Conservation (phyloP, 163 green algal genomes). For the Chlamydomonas reinhardtii region DNA sequence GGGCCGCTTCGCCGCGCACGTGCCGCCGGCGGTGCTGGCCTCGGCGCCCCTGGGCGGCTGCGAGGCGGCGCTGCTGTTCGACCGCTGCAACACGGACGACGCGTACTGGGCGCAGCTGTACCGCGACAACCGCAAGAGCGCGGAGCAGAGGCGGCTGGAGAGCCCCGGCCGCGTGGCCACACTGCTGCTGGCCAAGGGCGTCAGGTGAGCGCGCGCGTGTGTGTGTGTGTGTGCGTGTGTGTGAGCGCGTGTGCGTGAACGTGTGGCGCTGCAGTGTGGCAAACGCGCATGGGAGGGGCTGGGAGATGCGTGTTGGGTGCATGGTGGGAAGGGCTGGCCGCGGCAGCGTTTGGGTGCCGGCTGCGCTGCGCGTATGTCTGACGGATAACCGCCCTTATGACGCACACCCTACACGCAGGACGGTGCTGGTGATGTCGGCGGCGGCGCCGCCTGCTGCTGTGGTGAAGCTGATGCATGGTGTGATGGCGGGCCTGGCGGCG, state of each 20-base stretch:
- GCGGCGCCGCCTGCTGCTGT: conserved; percentile 17
- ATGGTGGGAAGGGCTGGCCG: too few species aligned
- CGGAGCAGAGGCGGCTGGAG: conserved; percentile 50
- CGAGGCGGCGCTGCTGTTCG: conserved; percentile 57
- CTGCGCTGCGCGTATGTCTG: too few species aligned
- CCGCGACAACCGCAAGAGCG: conserved; percentile 62
- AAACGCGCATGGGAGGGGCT: too few species aligned
- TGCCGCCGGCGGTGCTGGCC: conserved; percentile 48
- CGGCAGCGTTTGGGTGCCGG: too few species aligned
- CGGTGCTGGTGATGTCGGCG: conserved; percentile 17
- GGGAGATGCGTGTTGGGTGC: background rate
- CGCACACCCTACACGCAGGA: too few species aligned
- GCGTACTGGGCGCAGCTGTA: conserved; percentile 58
- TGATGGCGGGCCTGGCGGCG: conserved; percentile 14
- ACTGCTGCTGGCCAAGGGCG: conserved; percentile 57
- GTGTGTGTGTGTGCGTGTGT: too few species aligned
- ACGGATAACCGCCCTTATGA: too few species aligned
- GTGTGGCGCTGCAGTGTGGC: too few species aligned
- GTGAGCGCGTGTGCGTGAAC: too few species aligned
- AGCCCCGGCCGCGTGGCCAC: conserved; percentile 24
- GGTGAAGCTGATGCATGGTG: conserved; percentile 14
- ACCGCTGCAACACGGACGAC: conserved; percentile 46
- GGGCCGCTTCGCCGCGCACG: conserved; percentile 56
- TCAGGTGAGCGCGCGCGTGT: conserved; percentile 50
- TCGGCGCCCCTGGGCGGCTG: conserved; percentile 48